phyloP scores from a whole-genome alignment of 2,329 filamentous ascomycete species.

The Nemania sp. region DNA sequence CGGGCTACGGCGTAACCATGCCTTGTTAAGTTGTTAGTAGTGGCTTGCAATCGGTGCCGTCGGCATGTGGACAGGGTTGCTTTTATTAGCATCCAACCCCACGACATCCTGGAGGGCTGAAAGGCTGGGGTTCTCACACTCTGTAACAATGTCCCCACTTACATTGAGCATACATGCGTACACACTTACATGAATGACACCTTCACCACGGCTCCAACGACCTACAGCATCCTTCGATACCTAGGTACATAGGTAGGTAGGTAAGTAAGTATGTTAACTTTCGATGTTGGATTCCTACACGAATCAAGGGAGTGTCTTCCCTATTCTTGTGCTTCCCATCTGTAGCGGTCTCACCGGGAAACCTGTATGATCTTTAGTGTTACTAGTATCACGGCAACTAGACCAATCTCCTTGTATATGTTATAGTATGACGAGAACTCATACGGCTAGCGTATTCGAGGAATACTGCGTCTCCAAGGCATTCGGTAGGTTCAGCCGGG shows the following conservation, averaged over 20 bases:
- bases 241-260: not conserved
- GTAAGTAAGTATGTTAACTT: not conserved
- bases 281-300: not conserved
- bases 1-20: conserved; percentile 3
- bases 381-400: conserved; percentile 3
- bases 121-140: conserved; percentile 20
- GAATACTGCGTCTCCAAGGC: conserved; percentile 16
- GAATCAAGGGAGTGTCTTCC: not conserved
- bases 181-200: not conserved
- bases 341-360: not conserved
- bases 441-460: conserved; percentile 26
- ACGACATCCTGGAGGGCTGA: conserved; percentile 17
- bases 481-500: conserved; percentile 11
- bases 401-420: conserved; percentile 14
- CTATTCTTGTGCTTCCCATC: not conserved
- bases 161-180: not conserved
- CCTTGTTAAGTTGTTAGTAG: too few relatives aligned
- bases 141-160: conserved; percentile 26
- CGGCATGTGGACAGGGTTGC: conserved; percentile 25
- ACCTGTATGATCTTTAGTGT: conserved; percentile 5
- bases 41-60: conserved; percentile 14
- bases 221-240: not conserved
- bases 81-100: conserved; percentile 29
- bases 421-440: conserved; percentile 15
- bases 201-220: not conserved